Conservation (phyloP, 345 rosid species). For the Dipteronia sinensis region DNA sequence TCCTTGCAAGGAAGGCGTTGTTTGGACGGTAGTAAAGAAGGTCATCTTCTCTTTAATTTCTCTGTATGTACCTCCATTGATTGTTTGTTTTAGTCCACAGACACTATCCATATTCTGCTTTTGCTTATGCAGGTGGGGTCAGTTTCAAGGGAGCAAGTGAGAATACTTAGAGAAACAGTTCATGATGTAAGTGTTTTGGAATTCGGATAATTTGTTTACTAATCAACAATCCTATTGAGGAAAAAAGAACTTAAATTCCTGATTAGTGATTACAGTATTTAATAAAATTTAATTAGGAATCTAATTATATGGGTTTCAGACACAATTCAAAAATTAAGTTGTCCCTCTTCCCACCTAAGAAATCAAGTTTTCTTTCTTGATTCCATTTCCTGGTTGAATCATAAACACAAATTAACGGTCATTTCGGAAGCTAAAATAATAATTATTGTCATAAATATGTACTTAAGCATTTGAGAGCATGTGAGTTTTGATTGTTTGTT, state of each 20-base stretch:
- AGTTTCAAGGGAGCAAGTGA: conserved; percentile 60
- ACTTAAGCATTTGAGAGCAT: background rate
- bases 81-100: background rate
- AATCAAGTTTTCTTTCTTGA: too few species aligned
- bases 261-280: too few species aligned
- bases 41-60: conserved; percentile 18
- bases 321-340: too few species aligned
- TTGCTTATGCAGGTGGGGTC: conserved; percentile 53
- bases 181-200: conserved; percentile 53
- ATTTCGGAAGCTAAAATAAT: background rate
- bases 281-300: too few species aligned
- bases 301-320: too few species aligned
- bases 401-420: too few species aligned
- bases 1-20: conserved; percentile 75
- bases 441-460: too few species aligned
- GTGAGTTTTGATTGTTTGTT: background rate
- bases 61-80: background rate
- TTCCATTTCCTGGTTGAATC: too few species aligned
- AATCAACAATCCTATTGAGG: too few species aligned
- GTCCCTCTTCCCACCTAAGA: too few species aligned
- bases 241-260: too few species aligned
- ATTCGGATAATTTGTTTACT: too few species aligned
- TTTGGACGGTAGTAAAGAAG: conserved; percentile 64
- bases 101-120: background rate
- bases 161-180: conserved; percentile 48